Conservation (phyloP, 106 monocot species). For the Platanthera zijinensis region DNA sequence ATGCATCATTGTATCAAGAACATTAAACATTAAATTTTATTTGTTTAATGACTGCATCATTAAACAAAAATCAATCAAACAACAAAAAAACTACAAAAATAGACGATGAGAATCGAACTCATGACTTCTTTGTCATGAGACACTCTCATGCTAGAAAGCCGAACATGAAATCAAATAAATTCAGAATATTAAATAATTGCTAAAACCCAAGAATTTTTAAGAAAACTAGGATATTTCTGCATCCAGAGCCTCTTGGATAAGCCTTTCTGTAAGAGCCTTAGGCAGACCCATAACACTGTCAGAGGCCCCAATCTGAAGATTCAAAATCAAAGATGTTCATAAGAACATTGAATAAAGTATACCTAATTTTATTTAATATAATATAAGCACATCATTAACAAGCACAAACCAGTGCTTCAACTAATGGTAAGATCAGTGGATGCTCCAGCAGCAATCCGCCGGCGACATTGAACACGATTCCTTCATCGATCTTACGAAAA, state of each 20-base stretch:
- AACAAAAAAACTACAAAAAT: too few relatives aligned
- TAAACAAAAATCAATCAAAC: too few relatives aligned
- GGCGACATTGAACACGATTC: slow-evolving; percentile 69
- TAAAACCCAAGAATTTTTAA: not conserved
- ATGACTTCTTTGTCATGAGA: too few relatives aligned
- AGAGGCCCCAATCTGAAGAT: slow-evolving; percentile 49
- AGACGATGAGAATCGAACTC: too few relatives aligned
- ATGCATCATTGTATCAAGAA: too few relatives aligned
- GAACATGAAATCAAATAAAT: too few relatives aligned
- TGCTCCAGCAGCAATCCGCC: slow-evolving; percentile 81
- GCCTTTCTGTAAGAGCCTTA: slow-evolving; percentile 60
- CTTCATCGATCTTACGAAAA: slow-evolving; percentile 54
- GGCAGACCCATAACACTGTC: slow-evolving; percentile 88
- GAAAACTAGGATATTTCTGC: not conserved
- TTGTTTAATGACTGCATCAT: too few relatives aligned
- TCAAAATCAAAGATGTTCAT: not conserved
- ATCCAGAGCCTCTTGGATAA: slow-evolving; percentile 44
- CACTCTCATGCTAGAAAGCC: too few relatives aligned
- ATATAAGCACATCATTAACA: not conserved
- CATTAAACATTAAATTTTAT: too few relatives aligned
- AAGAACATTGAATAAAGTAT: not conserved
- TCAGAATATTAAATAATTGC: not conserved
- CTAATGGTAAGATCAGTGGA: slow-evolving; percentile 67
- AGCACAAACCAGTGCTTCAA: slow-evolving; percentile 67
- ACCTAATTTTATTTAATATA: too few relatives aligned